Percentiles rank a stretch among this genome's conserved stretches.
Evolutionary conservation across 805 yeast species (phyloP).

Genomic region (Vanderwaltozyma tropicalis): DNA sequence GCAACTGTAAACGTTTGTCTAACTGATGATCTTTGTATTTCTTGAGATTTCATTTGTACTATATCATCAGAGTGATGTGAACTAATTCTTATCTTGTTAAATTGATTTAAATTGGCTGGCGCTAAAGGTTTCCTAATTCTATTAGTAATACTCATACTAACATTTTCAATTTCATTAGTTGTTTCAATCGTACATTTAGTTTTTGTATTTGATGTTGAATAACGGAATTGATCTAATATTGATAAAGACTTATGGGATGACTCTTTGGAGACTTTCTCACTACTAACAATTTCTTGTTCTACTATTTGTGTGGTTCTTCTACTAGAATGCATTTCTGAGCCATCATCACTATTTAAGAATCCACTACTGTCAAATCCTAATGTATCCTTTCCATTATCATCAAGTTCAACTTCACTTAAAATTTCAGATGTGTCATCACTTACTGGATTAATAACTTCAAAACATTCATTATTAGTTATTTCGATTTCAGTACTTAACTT

Average conservation of each 20-base stretch:
- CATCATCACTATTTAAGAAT: not conserved
- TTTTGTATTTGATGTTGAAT: not conserved
- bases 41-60: too few relatives aligned
- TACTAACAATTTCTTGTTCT: not conserved
- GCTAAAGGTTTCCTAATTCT: not conserved
- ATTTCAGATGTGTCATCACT: slow-evolving; percentile 12
- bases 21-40: not conserved
- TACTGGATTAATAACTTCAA: not conserved
- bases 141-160: not conserved
- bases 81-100: not conserved
- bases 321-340: not conserved
- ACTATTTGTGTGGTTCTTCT: not conserved
- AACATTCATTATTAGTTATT: not conserved
- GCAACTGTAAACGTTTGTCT: too few relatives aligned
- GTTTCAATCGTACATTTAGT: too few relatives aligned
- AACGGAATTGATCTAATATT: not conserved
- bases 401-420: slow-evolving; percentile 1
- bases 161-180: not conserved
- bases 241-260: too few relatives aligned
- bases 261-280: too few relatives aligned
- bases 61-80: not conserved
- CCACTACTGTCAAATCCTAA: not conserved
- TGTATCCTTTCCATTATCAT: not conserved
- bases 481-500: too few relatives aligned
- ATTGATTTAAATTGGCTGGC: not conserved